phyloP scores from a whole-genome alignment of 2,329 filamentous ascomycete species.

The Xylaria sp. region DNA sequence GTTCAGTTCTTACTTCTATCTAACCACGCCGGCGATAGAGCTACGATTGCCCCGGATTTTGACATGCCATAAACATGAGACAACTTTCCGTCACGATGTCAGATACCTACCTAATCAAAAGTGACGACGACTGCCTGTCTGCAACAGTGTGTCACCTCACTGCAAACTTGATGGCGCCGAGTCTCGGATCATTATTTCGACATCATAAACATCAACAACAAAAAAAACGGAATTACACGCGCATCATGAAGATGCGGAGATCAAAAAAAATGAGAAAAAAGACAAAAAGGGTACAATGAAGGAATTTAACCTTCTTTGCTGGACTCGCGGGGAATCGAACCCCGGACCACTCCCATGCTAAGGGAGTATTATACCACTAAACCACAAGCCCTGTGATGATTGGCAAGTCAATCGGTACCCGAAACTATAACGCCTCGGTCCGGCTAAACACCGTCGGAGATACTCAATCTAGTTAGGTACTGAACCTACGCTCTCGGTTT shows the following conservation, averaged over 20 bases:
- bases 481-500: neutral
- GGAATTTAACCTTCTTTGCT: slow-evolving; percentile 17
- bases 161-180: no score
- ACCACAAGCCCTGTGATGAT: slow-evolving; percentile 21
- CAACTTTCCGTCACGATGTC: no score
- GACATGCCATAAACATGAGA: neutral
- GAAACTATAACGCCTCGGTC: neutral
- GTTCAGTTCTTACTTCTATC: no score
- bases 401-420: neutral
- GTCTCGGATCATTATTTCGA: no score
- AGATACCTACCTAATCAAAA: no score
- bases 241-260: neutral
- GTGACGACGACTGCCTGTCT: no score
- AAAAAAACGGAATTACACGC: no score
- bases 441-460: neutral
- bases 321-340: slow-evolving; percentile 28
- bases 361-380: slow-evolving; percentile 28
- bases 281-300: slow-evolving; percentile 12
- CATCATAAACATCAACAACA: no score
- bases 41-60: neutral
- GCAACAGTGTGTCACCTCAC: no score
- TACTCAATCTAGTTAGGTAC: neutral
- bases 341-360: slow-evolving; percentile 28
- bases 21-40: no score
- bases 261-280: neutral